Base-by-base conservation (phyloP, 78 protist genomes). In the Isochrysis galbana region DNA sequence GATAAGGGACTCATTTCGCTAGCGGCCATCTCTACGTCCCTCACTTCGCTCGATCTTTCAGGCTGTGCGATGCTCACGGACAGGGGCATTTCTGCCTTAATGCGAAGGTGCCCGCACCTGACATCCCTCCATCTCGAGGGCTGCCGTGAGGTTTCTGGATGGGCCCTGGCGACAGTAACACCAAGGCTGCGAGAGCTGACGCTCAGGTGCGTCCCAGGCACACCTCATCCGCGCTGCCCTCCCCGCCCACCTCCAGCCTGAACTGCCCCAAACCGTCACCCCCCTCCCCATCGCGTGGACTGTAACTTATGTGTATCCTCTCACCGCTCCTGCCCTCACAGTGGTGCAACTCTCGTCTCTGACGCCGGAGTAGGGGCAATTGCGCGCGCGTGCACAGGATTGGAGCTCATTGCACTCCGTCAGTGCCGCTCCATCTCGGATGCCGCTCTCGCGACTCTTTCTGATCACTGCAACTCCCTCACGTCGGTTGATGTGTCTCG, bases 281-380 rank as follows among this genome's bases (percentile, higher is more conserved):
- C n/a, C n/a, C n/a, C n/a, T n/a, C n/a, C n/a, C n/a, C n/a, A n/a
- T n/a, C n/a, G n/a, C n/a, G n/a, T n/a, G n/a, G n/a, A n/a, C n/a
- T n/a, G n/a, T n/a, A n/a, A n/a, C n/a, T n/a, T n/a, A n/a, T n/a
- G n/a, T n/a, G n/a, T n/a, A n/a, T n/a, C n/a, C n/a, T n/a, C n/a
- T n/a, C n/a, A n/a, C n/a, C n/a, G n/a, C n/a, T n/a, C n/a, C n/a
- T n/a, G n/a, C n/a, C n/a, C n/a, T n/a, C n/a, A n/a, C n/a, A 41
- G 88, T 23, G 88, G 88, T 34, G 26, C 44, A 36, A 80, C 88
- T 0, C 88, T 80, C 55, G 88, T 80, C 25, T 44, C 88, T 38
- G 88, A 80, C 88, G 88, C 55, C 14, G 88, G 55, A 46, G 88
- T 80, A n/a, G 88, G 88, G 44, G 88, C 55, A 2, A 5, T 80